These are phyloP conservation scores for Rosa persica DNA, from an alignment of 306 rosid species.

Conservation along the genomic window DNA sequence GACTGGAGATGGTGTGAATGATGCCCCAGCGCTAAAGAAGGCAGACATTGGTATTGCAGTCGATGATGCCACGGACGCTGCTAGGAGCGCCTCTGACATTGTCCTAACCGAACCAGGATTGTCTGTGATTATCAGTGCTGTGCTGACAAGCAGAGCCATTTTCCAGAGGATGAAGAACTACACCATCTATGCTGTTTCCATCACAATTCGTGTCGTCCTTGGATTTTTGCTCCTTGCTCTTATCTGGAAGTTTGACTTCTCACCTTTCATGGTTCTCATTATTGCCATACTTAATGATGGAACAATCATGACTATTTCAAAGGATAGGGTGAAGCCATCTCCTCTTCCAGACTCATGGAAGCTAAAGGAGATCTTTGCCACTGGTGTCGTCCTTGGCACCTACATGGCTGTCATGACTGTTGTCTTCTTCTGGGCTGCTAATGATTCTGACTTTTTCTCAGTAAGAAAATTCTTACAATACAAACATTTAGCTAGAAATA, in stretches of 20 bases:
- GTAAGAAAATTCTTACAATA: conserved; percentile 34
- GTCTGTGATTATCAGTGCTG: conserved; percentile 86
- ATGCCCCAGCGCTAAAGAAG: conserved; percentile 83
- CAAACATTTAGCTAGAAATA: neutral
- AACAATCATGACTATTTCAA: conserved; percentile 92
- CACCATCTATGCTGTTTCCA: conserved; percentile 88
- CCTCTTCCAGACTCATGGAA: conserved; percentile 97
- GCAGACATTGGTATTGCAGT: conserved; percentile 95
- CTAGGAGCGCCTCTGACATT: conserved; percentile 84
- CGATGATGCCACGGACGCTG: conserved; percentile 95
- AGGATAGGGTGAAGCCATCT: conserved; percentile 90
- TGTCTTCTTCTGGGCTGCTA: conserved; percentile 75
- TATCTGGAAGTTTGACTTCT: conserved; percentile 88
- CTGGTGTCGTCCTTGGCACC: conserved; percentile 74
- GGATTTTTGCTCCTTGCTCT: conserved; percentile 85
- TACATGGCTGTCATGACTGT: conserved; percentile 88
- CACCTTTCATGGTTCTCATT: conserved; percentile 92
- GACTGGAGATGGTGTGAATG: conserved; percentile 98
- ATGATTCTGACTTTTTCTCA: conserved; percentile 62
- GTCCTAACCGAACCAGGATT: conserved; percentile 90
- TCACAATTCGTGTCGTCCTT: conserved; percentile 76
- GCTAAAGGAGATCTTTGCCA: conserved; percentile 77
- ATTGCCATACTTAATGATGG: conserved; percentile 93
- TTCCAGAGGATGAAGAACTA: conserved; percentile 96
- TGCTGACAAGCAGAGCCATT: conserved; percentile 84